These are phyloP conservation scores for Bretschneidera sinensis DNA, from an alignment of 345 rosid species.

Conservation along the genomic window DNA sequence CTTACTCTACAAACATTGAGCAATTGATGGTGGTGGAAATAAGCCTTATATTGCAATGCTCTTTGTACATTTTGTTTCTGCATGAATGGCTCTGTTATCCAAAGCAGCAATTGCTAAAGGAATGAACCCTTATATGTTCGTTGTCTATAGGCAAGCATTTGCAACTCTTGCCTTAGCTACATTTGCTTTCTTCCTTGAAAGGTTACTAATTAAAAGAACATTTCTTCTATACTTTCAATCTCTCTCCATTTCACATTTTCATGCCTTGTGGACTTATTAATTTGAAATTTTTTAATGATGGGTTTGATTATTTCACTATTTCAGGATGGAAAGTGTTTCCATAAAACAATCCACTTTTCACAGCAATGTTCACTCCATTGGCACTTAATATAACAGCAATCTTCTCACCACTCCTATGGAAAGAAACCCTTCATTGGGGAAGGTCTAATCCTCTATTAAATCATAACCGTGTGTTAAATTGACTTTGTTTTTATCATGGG, in stretches of 20 bases:
- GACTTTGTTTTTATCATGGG: too few species aligned
- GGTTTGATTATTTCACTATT: background rate
- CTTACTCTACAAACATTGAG: too few species aligned
- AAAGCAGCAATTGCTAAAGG: slow-evolving; percentile 59
- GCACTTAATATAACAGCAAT: slow-evolving; percentile 69
- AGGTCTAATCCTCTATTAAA: too few species aligned
- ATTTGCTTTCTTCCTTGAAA: slow-evolving; percentile 27
- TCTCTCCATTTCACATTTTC: too few species aligned
- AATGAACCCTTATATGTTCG: slow-evolving; percentile 30
- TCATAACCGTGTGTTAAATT: too few species aligned
- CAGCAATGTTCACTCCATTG: slow-evolving; percentile 71
- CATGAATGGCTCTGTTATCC: slow-evolving; percentile 82
- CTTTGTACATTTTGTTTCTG: slow-evolving; percentile 51
- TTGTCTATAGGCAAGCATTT: slow-evolving; percentile 28
- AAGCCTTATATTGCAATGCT: slow-evolving; percentile 66
- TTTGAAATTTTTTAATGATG: background rate
- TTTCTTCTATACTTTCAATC: too few species aligned
- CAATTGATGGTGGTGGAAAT: background rate
- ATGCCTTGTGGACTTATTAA: background rate
- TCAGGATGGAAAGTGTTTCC: slow-evolving; percentile 18
- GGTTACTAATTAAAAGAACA: slow-evolving; percentile 8
- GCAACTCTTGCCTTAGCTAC: slow-evolving; percentile 24
- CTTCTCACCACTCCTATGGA: slow-evolving; percentile 62
- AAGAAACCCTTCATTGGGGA: slow-evolving; percentile 66
- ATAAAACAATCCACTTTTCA: slow-evolving; percentile 50